Conservation (phyloP, 352 stramenopile genomes). For the Phytophthora citrophthora region DNA sequence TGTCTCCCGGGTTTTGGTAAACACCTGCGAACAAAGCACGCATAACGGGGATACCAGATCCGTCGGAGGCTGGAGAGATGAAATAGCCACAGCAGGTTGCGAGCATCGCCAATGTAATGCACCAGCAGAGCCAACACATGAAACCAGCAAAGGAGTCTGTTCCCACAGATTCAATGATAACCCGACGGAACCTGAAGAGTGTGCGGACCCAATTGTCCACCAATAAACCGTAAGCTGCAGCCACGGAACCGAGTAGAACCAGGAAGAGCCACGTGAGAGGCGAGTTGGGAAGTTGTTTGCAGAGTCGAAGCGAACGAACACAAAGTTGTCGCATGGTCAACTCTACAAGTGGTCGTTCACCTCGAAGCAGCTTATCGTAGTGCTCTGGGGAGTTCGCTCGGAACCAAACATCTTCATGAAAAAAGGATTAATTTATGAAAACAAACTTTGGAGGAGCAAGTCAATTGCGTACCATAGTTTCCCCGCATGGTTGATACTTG, state of each 20-base stretch:
- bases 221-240: constrained; percentile 80
- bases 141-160: constrained; percentile 71
- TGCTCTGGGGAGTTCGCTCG: constrained; percentile 69
- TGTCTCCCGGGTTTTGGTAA: constrained; percentile 79
- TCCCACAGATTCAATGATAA: constrained; percentile 62
- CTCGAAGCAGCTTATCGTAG: constrained; percentile 73
- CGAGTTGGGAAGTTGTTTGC: constrained; percentile 84
- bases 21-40: constrained; percentile 81
- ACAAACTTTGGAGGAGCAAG: too few species aligned
- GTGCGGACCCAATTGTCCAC: constrained; percentile 77
- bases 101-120: constrained; percentile 52
- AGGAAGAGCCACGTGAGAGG: constrained; percentile 87
- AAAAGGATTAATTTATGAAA: too few species aligned
- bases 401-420: constrained; percentile 68
- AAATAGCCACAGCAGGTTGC: constrained; percentile 69
- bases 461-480: constrained; percentile 22
- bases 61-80: constrained; percentile 68
- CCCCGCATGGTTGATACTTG: constrained; percentile 22
- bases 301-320: constrained; percentile 68
- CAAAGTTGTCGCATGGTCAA: constrained; percentile 78
- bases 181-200: constrained; percentile 63
- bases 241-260: constrained; percentile 61
- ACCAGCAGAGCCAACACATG: constrained; percentile 75
- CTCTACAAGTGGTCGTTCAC: constrained; percentile 58
- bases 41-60: constrained; percentile 85